Percentiles rank a stretch among this genome's conserved stretches.
Evolutionary conservation across 2,329 filamentous ascomycete species (phyloP).

Genomic region (Fusarium sp.): DNA sequence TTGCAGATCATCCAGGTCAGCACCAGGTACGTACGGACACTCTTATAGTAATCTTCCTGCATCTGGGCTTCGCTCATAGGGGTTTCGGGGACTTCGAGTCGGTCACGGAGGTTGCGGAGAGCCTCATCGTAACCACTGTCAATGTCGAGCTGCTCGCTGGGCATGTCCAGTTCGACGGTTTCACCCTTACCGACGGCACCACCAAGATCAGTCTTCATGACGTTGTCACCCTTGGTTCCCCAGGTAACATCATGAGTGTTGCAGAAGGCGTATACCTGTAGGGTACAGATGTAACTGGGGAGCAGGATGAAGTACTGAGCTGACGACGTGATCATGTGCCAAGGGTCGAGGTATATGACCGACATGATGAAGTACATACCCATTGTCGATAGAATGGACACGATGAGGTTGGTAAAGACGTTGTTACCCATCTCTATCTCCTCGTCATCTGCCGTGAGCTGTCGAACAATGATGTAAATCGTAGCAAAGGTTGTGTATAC

Average conservation of each 20-base stretch:
- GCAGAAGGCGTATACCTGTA: conserved; percentile 97
- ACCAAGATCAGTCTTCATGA: conserved; percentile 91
- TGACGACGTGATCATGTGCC: conserved; percentile 97
- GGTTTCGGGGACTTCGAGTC: conserved; percentile 79
- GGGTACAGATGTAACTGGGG: conserved; percentile 93
- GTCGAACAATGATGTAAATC: conserved; percentile 88
- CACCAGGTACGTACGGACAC: conserved; percentile 97
- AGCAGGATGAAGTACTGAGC: conserved; percentile 93
- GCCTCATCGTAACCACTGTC: conserved; percentile 98
- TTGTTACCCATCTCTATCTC: conserved; percentile 78
- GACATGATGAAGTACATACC: conserved; percentile 97
- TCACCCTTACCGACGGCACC: conserved; percentile 81
- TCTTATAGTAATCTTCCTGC: conserved; percentile 99
- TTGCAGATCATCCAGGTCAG: conserved; percentile 94
- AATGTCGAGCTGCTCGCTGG: conserved; percentile 96
- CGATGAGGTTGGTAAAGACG: conserved; percentile 93
- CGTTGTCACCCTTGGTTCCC: conserved; percentile 93
- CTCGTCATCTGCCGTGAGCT: conserved; percentile 66
- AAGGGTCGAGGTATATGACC: conserved; percentile 95
- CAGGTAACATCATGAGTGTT: conserved; percentile 46
- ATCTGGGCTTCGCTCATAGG: conserved; percentile 78
- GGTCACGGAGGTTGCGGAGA: conserved; percentile 92
- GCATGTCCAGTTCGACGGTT: conserved; percentile 96
- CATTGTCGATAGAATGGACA: conserved; percentile 87
- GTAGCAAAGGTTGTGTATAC: conserved; percentile 90